Evolutionary conservation across 306 rosid genomes (phyloP), one percentile per base, ranked within the genome.

Genomic region (Heteromeles arbutifolia): DNA sequence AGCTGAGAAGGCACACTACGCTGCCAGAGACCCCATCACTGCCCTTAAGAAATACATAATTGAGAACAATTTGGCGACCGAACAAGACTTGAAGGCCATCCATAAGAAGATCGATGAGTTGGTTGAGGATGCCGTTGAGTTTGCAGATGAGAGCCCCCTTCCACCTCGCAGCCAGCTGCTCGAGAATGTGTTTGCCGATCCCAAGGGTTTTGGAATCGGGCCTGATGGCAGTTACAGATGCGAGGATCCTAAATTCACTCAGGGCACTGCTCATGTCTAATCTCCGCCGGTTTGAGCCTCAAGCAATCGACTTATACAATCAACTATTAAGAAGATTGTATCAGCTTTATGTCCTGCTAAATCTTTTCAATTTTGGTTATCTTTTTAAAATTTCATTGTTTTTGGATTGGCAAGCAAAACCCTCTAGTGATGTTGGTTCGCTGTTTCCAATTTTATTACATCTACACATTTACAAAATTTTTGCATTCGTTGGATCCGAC

Each of bases 111-210:
- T 88, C 8, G 97, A 89, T 17, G 98, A 92, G 84, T 3, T 88
- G 63, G 76, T 96, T 21, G 99, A 96, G 19, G 98, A 92, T 0
- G 90, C 96, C 1, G 99, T 96, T 62, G 92, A 90, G 73, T 96
- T 96, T 58, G 97, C 99, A 1, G 99, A 96, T 29, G 89, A 79
- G 29, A 96, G 99, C 74, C 97, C 98, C 18, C 85, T 3, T 75
- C 99, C 99, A 43, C 78, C 37, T 0, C 97, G 98, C 77, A 89
- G 90, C 86, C 99, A 96, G 90, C 94, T 96, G 73, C 86, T 96
- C 59, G 98, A 96, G 89, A 92, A 96, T 54, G 99, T 96, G 32
- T 96, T 96, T 83, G 97, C 96, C 11, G 99, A 96, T 89, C 97
- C 99, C 4, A 96, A 92, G 79, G 99, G 99, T 59, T 96, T 96